phyloP scores from a whole-genome alignment of 306 rosid species.

The Lupinus albus region DNA sequence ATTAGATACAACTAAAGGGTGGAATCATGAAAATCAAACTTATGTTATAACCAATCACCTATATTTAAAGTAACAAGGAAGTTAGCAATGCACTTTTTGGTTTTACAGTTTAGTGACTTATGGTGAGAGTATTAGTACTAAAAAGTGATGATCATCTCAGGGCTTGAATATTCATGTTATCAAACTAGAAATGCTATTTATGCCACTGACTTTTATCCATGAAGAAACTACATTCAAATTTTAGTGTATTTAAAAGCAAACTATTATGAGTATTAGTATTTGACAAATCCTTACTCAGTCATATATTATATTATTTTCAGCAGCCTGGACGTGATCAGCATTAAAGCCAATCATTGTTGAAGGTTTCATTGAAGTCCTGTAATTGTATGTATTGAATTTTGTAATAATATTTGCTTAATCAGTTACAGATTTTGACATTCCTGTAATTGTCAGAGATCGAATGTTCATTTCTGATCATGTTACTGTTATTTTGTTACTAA shows the following conservation, averaged over 20 bases:
- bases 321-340: not conserved
- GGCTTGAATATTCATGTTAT: not conserved
- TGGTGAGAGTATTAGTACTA: not conserved
- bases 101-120: not conserved
- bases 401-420: no score
- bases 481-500: not conserved
- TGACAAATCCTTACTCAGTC: not conserved
- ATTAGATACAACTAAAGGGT: not conserved
- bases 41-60: not conserved
- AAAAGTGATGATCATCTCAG: not conserved
- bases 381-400: no score
- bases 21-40: slow-evolving; percentile 27
- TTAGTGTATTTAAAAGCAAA: not conserved
- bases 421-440: not conserved
- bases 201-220: not conserved
- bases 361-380: no score
- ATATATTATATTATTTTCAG: not conserved
- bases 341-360: no score
- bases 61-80: slow-evolving; percentile 6
- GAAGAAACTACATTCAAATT: not conserved
- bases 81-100: not conserved
- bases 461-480: not conserved
- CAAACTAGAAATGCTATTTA: slow-evolving; percentile 8
- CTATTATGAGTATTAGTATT: no score
- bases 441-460: slow-evolving; percentile 1